phyloP scores from a whole-genome alignment of 257 asterid species.

The Fraxinus anomala region DNA sequence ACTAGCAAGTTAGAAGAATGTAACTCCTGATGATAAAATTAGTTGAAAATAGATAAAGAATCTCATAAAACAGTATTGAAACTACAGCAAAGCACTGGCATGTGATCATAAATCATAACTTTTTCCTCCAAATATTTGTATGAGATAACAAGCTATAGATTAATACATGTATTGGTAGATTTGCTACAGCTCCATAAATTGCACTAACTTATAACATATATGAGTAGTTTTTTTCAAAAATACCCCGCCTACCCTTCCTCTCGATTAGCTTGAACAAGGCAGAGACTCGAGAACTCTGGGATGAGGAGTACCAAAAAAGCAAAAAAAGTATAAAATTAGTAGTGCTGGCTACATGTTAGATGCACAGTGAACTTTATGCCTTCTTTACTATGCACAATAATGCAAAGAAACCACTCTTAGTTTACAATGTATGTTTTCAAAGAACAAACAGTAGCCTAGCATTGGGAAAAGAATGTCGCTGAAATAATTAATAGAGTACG shows the following conservation, averaged over 20 bases:
- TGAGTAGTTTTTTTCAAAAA: background rate
- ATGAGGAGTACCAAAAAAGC: background rate
- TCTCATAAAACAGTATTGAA: background rate
- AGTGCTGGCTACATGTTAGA: background rate
- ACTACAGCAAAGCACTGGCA: background rate
- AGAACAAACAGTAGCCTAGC: background rate
- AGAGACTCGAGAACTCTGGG: background rate
- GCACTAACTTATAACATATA: background rate
- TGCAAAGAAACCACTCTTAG: background rate
- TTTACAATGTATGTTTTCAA: background rate
- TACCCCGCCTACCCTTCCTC: too few relatives aligned
- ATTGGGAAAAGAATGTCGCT: background rate
- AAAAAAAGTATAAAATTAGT: too few relatives aligned
- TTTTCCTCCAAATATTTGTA: background rate
- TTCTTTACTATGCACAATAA: background rate
- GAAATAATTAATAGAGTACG: background rate
- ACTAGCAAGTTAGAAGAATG: conserved; percentile 2
- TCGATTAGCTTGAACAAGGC: background rate
- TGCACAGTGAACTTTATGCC: background rate
- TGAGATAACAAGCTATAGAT: background rate
- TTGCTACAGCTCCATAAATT: background rate
- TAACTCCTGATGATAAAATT: background rate
- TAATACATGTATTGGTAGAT: background rate
- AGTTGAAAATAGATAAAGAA: background rate
- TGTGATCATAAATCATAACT: background rate